Evolutionary conservation across 306 rosid genomes (phyloP).

Genomic region (Citrullus mucosospermus): DNA sequence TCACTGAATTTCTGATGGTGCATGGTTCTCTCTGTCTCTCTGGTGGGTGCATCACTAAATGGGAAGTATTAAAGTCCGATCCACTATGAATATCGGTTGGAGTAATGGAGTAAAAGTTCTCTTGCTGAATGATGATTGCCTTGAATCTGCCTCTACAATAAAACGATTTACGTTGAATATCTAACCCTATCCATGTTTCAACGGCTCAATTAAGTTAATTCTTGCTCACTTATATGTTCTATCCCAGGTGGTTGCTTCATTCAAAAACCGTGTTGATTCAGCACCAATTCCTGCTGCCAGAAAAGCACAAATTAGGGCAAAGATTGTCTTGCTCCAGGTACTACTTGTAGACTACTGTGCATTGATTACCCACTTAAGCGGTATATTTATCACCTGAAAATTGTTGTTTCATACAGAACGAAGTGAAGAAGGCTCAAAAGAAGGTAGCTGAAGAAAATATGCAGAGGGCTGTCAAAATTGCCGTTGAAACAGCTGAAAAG

Average conservation of each 20-base stretch:
- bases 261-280: conserved; percentile 66
- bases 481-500: conserved; percentile 56
- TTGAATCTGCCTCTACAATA: background rate
- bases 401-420: conserved; percentile 32
- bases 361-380: background rate
- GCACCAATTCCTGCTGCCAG: conserved; percentile 77
- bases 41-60: background rate
- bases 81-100: background rate
- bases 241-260: conserved; percentile 59
- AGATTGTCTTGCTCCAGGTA: conserved; percentile 71
- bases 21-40: background rate
- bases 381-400: conserved; percentile 2
- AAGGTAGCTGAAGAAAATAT: conserved; percentile 73
- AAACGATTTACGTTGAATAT: background rate
- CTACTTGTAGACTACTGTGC: background rate
- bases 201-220: background rate
- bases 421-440: conserved; percentile 78
- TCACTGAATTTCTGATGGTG: background rate
- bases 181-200: no score
- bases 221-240: background rate
- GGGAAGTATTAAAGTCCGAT: background rate
- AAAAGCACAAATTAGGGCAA: conserved; percentile 68
- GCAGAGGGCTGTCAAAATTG: conserved; percentile 53
- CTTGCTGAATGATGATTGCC: background rate
- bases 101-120: background rate